Evolutionary conservation across 208 protist genomes (phyloP), one percentile per base, ranked within the genome.

Genomic region (Leishmania tropica): DNA sequence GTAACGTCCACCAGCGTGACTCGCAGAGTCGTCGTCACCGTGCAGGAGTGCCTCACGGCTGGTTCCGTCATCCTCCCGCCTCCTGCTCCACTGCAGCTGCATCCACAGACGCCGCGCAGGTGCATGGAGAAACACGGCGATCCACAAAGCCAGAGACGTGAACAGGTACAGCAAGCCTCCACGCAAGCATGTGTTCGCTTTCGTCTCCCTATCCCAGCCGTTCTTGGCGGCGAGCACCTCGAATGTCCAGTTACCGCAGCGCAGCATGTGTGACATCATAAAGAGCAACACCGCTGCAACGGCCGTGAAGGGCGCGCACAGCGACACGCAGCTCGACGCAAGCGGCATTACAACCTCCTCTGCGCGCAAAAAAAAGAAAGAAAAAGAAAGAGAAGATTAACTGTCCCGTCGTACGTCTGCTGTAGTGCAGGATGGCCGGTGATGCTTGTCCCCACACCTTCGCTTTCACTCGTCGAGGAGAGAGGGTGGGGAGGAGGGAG

Each of bases 211-310:
- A 28, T 93, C 85, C 93, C 93, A 96, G n/a, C 81, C 81, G 48
- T 91, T 71, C 76, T 94, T 92, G 11, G 84, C 89, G 45, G 88
- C 84, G n/a, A 93, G 58, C 15, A 96, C 83, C 31, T 88, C 75
- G 62, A 96, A 96, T n/a, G 93, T 96, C 88, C 86, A 90, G 78
- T 82, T 90, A 31, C 82, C 81, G 68, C 78, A 73, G 51, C 90
- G 79, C 72, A 92, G 81, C 60, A 85, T 85, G 73, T 85, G 65
- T 1, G 83, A 71, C 77, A 91, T 81, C 64, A 83, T 84, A 35
- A 89, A 85, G 31, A 91, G 84, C 35, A 91, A 80, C 53, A 91
- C 40, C 37, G 83, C 77, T 21, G 83, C 79, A 10, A 81, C 68
- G 17, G 88, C 42, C 37, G 86, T 87, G 54, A 89, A 84, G 8